A percentile compares a stretch with the other conserved stretches of the same genome.
phyloP scores from a whole-genome alignment of 2,329 filamentous ascomycete genomes.

The Ophiocordyceps australis region DNA sequence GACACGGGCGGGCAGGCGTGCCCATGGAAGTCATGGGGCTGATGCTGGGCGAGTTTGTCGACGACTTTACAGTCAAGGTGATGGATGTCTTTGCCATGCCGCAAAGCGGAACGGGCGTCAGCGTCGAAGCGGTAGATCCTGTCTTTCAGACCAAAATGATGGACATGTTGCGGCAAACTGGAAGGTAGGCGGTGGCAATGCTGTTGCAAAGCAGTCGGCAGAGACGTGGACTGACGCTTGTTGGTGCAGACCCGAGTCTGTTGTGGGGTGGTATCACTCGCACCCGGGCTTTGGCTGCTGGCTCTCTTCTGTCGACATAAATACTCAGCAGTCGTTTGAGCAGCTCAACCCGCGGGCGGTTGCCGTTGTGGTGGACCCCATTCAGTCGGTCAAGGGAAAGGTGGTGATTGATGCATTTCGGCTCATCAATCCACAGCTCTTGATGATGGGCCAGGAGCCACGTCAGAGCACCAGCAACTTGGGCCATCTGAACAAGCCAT shows the following conservation, averaged over 20 bases:
- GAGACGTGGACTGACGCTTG: constrained; percentile 3
- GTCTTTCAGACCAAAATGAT: constrained; percentile 99
- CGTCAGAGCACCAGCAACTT: constrained; percentile 95
- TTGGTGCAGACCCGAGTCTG: constrained; percentile 65
- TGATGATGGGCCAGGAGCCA: constrained; percentile 96
- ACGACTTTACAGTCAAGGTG: constrained; percentile 95
- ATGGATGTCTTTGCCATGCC: constrained; percentile 99
- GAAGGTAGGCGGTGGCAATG: constrained; percentile 42
- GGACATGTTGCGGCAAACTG: constrained; percentile 97
- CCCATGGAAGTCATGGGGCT: constrained; percentile 99
- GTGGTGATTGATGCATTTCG: constrained; percentile 99
- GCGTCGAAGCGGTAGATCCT: constrained; percentile 93
- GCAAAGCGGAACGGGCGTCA: constrained; percentile 93
- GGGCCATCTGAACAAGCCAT: constrained; percentile 96
- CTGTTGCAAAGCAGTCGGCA: constrained; percentile 1
- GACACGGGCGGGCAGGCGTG: constrained; percentile 90
- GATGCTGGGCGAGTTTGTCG: constrained; percentile 97
- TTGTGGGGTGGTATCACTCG: constrained; percentile 99
- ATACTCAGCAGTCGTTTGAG: constrained; percentile 99
- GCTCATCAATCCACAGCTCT: constrained; percentile 89
- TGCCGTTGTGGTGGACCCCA: constrained; percentile 93
- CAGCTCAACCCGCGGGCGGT: constrained; percentile 93
- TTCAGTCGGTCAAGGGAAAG: constrained; percentile 98
- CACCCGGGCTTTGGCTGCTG: constrained; percentile 98
- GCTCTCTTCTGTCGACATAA: constrained; percentile 98